Percentiles rank a stretch among this genome's conserved stretches.
phyloP scores from a whole-genome alignment of 2,329 filamentous ascomycete species.

The Colletotrichum higginsianum region DNA sequence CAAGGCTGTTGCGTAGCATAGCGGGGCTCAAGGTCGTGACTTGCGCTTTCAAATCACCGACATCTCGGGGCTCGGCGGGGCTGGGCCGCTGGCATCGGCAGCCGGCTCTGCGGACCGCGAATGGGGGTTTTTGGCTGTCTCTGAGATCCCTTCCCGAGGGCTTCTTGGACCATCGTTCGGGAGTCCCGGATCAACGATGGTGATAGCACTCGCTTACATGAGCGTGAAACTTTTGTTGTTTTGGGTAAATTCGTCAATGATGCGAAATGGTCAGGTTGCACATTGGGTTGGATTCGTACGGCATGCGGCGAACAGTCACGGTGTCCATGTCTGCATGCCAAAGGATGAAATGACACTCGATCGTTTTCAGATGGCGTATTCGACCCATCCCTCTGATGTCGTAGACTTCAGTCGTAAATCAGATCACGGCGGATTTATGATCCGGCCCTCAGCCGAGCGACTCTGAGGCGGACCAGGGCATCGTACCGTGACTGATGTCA shows the following conservation, averaged over 20 bases:
- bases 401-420: no score
- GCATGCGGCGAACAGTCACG: conserved; percentile 40
- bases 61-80: neutral
- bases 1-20: neutral
- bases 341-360: conserved; percentile 36
- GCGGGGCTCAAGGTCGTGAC: neutral
- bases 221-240: conserved; percentile 44
- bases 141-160: conserved; percentile 7
- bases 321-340: conserved; percentile 31
- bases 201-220: conserved; percentile 32
- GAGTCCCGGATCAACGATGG: no score
- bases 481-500: conserved; percentile 43
- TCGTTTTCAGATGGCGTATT: conserved; percentile 41
- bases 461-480: conserved; percentile 33
- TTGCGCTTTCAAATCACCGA: neutral
- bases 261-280: neutral
- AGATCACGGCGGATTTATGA: conserved; percentile 37
- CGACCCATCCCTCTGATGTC: conserved; percentile 37
- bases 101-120: neutral
- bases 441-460: conserved; percentile 36
- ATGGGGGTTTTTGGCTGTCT: conserved; percentile 4
- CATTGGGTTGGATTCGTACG: conserved; percentile 26
- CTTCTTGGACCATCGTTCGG: no score
- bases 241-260: conserved; percentile 12
- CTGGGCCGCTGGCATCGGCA: neutral